Evolutionary conservation across 140 eudicot species (phyloP).

Genomic region (Anethum foeniculum): DNA sequence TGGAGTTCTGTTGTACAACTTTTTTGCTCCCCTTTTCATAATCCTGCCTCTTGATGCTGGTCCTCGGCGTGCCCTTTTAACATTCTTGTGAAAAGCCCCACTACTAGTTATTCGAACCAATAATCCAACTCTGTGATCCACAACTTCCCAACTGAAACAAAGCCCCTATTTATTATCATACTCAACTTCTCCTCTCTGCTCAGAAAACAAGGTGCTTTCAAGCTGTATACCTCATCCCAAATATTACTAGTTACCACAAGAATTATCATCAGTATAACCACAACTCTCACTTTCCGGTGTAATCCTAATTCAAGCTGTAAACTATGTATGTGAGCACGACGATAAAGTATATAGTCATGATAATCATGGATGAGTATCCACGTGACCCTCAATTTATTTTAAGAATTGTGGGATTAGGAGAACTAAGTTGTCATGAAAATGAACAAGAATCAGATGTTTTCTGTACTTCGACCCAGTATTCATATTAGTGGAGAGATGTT

Average conservation of each 20-base stretch:
- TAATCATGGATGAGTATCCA: not conserved
- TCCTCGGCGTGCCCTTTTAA: not conserved
- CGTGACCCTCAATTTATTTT: not conserved
- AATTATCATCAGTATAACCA: not conserved
- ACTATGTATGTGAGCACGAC: not conserved
- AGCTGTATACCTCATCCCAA: not conserved
- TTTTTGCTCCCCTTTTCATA: too few species aligned
- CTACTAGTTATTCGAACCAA: not conserved
- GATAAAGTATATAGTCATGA: not conserved
- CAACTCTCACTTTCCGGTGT: not conserved
- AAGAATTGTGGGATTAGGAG: not conserved
- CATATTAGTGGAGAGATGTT: not conserved
- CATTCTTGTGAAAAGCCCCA: not conserved
- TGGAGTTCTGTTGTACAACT: too few species aligned
- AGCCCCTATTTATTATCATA: not conserved
- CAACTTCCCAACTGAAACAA: not conserved
- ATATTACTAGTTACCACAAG: not conserved
- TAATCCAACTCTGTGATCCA: not conserved
- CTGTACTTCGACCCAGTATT: not conserved
- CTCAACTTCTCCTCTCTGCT: not conserved
- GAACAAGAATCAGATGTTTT: not conserved
- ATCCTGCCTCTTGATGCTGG: not conserved
- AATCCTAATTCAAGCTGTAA: not conserved
- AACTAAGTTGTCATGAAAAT: not conserved
- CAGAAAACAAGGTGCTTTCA: not conserved